These are phyloP conservation scores for Pichia kudriavzevii DNA, from an alignment of 1,139 yeast species.

Conservation along the genomic window DNA sequence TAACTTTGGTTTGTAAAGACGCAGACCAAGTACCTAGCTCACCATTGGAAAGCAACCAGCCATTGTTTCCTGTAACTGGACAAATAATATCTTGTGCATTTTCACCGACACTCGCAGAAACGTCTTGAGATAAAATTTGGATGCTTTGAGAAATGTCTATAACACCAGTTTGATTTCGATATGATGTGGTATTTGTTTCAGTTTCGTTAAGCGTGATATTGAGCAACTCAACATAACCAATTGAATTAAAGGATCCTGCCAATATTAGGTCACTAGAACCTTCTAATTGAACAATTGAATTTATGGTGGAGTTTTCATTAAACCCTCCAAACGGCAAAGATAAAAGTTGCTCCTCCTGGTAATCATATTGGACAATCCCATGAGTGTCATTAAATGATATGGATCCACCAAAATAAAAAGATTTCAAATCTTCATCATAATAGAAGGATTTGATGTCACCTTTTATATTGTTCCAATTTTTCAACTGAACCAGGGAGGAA, in stretches of 20 bases:
- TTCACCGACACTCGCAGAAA: slow-evolving; percentile 11
- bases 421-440: slow-evolving; percentile 38
- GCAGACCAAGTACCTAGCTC: slow-evolving; percentile 66
- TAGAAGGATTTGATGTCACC: slow-evolving; percentile 52
- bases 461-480: slow-evolving; percentile 28
- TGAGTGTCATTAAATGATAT: slow-evolving; percentile 45
- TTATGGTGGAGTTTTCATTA: slow-evolving; percentile 49
- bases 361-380: slow-evolving; percentile 64
- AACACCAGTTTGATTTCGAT: slow-evolving; percentile 21
- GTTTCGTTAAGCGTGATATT: slow-evolving; percentile 28
- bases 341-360: slow-evolving; percentile 34
- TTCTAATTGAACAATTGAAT: slow-evolving; percentile 52
- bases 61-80: slow-evolving; percentile 37
- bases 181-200: slow-evolving; percentile 15
- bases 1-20: slow-evolving; percentile 46
- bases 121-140: slow-evolving; percentile 6
- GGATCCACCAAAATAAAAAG: slow-evolving; percentile 77
- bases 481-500: not conserved
- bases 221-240: slow-evolving; percentile 48
- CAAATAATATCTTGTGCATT: slow-evolving; percentile 48
- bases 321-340: slow-evolving; percentile 75
- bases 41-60: slow-evolving; percentile 50
- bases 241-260: slow-evolving; percentile 66
- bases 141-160: slow-evolving; percentile 16
- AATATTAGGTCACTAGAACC: slow-evolving; percentile 51